phyloP scores from a whole-genome alignment of 2,329 filamentous ascomycete genomes.

The Colletotrichum godetiae region DNA sequence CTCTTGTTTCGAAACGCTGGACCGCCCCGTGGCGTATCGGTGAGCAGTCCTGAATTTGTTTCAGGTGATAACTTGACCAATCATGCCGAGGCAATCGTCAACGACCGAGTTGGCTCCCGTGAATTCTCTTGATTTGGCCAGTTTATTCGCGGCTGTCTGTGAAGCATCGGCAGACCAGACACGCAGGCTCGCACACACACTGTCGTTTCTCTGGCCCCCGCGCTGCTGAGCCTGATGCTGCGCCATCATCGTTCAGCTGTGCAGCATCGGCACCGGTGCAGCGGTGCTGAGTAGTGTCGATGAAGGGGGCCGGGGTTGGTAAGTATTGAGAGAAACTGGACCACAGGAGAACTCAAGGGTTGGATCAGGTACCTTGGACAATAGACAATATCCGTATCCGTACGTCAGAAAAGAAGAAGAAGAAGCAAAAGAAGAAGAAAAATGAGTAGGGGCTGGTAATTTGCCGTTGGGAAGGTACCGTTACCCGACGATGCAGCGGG shows the following conservation, averaged over 20 bases:
- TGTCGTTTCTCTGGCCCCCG: not conserved
- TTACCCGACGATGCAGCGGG: not conserved
- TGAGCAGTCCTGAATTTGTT: slow-evolving; percentile 38
- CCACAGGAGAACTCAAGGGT: not conserved
- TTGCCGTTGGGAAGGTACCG: not conserved
- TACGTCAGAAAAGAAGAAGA: not conserved
- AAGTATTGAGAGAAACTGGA: not conserved
- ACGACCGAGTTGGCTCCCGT: slow-evolving; percentile 1
- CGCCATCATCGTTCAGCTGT: not conserved
- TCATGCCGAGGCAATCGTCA: slow-evolving; percentile 8
- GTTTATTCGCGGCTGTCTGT: slow-evolving; percentile 14
- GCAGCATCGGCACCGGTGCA: not conserved
- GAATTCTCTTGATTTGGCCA: slow-evolving; percentile 4
- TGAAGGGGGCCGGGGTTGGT: not conserved
- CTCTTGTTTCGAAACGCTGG: slow-evolving; percentile 35
- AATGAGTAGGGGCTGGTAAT: not conserved
- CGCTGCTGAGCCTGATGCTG: not conserved
- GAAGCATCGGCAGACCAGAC: slow-evolving; percentile 16
- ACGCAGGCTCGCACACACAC: not conserved
- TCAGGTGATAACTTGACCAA: slow-evolving; percentile 33
- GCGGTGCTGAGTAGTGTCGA: not conserved
- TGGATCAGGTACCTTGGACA: not conserved
- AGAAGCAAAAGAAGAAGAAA: not conserved
- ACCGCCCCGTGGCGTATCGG: slow-evolving; percentile 29
- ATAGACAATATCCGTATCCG: not conserved